Base-by-base conservation (phyloP, 2,329 filamentous ascomycete species). In the Neospermospora avenae region DNA sequence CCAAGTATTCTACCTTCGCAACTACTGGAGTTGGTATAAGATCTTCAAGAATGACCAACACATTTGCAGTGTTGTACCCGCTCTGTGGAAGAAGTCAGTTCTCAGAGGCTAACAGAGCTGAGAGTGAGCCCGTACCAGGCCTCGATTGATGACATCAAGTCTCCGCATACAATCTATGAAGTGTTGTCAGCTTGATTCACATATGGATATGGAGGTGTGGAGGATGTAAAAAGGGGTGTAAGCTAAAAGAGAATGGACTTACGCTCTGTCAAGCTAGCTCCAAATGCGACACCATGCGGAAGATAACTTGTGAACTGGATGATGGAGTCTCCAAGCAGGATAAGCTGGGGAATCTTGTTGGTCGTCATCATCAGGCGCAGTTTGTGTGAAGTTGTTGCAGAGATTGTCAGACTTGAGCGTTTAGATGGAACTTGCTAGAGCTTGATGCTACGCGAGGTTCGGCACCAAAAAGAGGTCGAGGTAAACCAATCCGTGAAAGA, bases 281-380 rank as follows among this genome's bases (percentile, higher is more conserved):
- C 84, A 68, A 96, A 90, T 0, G 83, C 90, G 74, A 93, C 93
- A 16, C 88, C 90, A 59, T 84, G 77, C 11, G 81, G 75, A 52
- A 86, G 78, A 37, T 81, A 78, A 64, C 82, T 83, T 1, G 85
- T 82, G 44, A 81, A 78, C 71, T 98, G 86, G 52, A 93, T 87
- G 63, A 98, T 87, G 34, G 91, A 96, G 76, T 98, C 95, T 57
- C 93, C 93, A 63, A 98, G 89, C 24, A 98, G 84, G 63, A 98
- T 79, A 68, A 93, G 80, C 70, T 93, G 90, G 52, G 88, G 85
- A 69, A 89, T 89, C 34, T 46, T 54, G 41, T 67, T 65, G 24
- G 35, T 18, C 7, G 53, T 20, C 59, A 65, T 64, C n/a, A 14
- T 7, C 22, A 25, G 13, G n/a, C 16, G 41, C 22, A 31, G 28